A percentile compares a stretch with the other conserved stretches of the same genome.
phyloP scores from a whole-genome alignment of 306 rosid species.

The Lagenaria siceraria region DNA sequence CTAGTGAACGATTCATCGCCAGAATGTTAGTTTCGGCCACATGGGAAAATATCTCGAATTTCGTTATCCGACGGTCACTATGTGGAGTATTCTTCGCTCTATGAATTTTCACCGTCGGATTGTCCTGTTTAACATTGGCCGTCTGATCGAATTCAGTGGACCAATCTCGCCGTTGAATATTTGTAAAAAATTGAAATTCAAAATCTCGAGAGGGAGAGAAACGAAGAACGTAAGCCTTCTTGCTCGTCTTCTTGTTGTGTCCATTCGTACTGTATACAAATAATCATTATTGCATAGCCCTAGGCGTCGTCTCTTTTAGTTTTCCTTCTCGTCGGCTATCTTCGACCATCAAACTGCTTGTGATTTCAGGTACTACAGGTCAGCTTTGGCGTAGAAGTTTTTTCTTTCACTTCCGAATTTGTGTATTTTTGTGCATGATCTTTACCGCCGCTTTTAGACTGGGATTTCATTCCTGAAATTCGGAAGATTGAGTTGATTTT shows the following conservation, averaged over 20 bases:
- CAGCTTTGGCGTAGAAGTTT: not conserved
- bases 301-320: not conserved
- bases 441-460: not conserved
- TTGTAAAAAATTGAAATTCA: conserved; percentile 9
- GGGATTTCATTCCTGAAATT: not conserved
- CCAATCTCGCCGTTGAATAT: not conserved
- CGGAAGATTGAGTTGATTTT: not conserved
- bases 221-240: not conserved
- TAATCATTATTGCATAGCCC: not conserved
- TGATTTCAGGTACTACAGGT: not conserved
- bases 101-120: conserved; percentile 6
- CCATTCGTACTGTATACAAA: conserved; percentile 3
- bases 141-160: not conserved
- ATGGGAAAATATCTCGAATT: not conserved
- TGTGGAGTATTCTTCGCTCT: not conserved
- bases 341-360: not conserved
- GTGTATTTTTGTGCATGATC: not conserved
- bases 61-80: not conserved
- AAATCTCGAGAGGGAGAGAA: conserved; percentile 8
- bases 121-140: not conserved
- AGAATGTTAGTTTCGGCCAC: not conserved
- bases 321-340: not conserved
- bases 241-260: not conserved
- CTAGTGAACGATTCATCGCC: not conserved
- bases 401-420: not conserved